Evolutionary conservation across 345 rosid genomes (phyloP), one percentile per base, ranked within the genome.

Genomic region (Microcos paniculata): DNA sequence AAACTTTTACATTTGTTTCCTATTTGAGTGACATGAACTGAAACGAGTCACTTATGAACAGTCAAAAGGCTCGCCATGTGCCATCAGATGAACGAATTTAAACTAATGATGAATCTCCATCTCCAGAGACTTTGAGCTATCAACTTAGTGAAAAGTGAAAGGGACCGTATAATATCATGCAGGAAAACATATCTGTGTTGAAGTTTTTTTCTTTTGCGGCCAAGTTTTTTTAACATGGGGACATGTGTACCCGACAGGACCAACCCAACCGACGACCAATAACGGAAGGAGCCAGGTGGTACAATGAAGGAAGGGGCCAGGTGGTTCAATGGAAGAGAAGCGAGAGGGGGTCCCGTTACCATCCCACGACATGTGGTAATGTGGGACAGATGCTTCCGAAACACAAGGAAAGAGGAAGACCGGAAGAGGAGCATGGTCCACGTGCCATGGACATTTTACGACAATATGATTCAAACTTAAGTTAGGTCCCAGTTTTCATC

Each of bases 241-340:
- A 23, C 26, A 15, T 8, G 68, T 61, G 42, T 71, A 57, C 42
- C 58, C 45, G 84, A 71, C 82, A 76, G 62, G 26, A 74, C 35
- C 24, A 16, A 55, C 57, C 63, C 73, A 80, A 79, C 79, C 78
- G 76, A 72, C 82, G 71, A 70, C 74, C 71, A 61, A 12, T 69
- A 76, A 77, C 79, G 46, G 82, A 65, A 46, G 69, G 62, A 70
- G n/a, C n/a, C n/a, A n/a, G n/a, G n/a, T n/a, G n/a, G n/a, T n/a
- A n/a, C n/a, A n/a, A n/a, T n/a, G n/a, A n/a, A n/a, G n/a, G n/a
- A n/a, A n/a, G n/a, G n/a, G n/a, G 70, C 58, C 80, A 51, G 33
- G 53, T 62, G 56, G 48, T 71, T 65, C 11, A 75, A 31, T 53
- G 24, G 64, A 76, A 64, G 10, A 52, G 23, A 12, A 19, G n/a